These are phyloP conservation scores for Heritiera littoralis DNA, from an alignment of 345 rosid species.

Conservation along the genomic window DNA sequence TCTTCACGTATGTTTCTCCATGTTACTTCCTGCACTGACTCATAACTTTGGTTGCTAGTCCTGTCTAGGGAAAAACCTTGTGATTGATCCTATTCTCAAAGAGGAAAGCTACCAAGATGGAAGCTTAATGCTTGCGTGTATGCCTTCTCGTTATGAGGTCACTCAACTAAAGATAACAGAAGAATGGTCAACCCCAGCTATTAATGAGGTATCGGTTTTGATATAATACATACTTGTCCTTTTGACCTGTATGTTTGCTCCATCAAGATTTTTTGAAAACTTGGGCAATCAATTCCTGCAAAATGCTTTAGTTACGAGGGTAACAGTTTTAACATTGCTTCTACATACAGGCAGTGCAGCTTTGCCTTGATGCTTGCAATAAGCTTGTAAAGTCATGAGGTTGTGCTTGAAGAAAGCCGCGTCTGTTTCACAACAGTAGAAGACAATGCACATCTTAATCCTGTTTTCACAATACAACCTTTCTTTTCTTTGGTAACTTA, in stretches of 20 bases:
- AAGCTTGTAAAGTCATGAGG: constrained; percentile 83
- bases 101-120: constrained; percentile 68
- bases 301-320: not conserved
- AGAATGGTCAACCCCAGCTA: constrained; percentile 78
- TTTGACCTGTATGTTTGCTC: not conserved
- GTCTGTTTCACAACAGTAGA: constrained; percentile 49
- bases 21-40: not conserved
- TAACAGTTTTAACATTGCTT: constrained; percentile 12
- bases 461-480: not conserved
- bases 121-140: constrained; percentile 71
- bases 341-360: constrained; percentile 82
- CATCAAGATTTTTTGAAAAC: not conserved
- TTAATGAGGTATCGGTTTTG: constrained; percentile 62
- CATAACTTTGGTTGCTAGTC: not conserved
- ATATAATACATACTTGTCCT: not conserved
- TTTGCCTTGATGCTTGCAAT: constrained; percentile 80
- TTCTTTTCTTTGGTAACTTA: not conserved
- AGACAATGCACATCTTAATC: not conserved
- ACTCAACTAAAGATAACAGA: constrained; percentile 83
- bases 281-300: not conserved
- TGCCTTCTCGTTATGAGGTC: constrained; percentile 91
- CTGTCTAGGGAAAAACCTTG: too few relatives aligned
- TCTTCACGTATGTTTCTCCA: not conserved
- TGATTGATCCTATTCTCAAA: too few relatives aligned
- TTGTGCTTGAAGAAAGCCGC: constrained; percentile 76